These are phyloP conservation scores for Paraleonurus japonicus DNA, from an alignment of 257 asterid genomes.

Conservation along the genomic window DNA sequence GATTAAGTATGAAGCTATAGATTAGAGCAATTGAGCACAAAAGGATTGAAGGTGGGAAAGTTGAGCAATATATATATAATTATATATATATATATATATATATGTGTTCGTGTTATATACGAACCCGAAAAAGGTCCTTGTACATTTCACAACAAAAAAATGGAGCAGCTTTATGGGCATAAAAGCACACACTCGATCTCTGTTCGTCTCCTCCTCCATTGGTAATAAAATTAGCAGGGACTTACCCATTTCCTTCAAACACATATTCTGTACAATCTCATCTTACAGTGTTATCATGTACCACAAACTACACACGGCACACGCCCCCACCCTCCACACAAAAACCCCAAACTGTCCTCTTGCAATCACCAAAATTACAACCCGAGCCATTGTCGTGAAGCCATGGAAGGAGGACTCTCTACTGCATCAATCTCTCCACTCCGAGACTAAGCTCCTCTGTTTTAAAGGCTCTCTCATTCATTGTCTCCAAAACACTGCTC, in stretches of 20 bases:
- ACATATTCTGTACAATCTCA: slow-evolving; percentile 45
- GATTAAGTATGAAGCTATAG: background rate
- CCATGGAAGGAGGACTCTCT: slow-evolving; percentile 18
- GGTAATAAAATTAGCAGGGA: slow-evolving; percentile 22
- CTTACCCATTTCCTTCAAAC: slow-evolving; percentile 30
- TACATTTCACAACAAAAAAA: slow-evolving; percentile 41
- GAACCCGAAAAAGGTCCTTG: slow-evolving; percentile 14
- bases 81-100: background rate
- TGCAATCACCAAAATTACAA: slow-evolving; percentile 22
- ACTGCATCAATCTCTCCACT: slow-evolving; percentile 11
- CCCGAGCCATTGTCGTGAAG: slow-evolving; percentile 24
- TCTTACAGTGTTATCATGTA: slow-evolving; percentile 32
- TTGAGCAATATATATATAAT: background rate
- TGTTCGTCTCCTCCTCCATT: slow-evolving; percentile 17
- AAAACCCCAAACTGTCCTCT: slow-evolving; percentile 22
- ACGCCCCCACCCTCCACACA: slow-evolving; percentile 21
- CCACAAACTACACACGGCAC: slow-evolving; percentile 33
- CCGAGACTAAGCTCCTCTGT: slow-evolving; percentile 17
- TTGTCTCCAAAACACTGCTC: background rate
- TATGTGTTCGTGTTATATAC: slow-evolving; percentile 19
- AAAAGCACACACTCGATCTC: background rate
- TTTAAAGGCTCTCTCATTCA: slow-evolving; percentile 8
- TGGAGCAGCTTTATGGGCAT: slow-evolving; percentile 25
- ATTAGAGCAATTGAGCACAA: background rate
- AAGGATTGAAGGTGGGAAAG: background rate